Evolutionary conservation across 2,329 filamentous ascomycete genomes (phyloP).

Genomic region (Mycosphaerella sp.): DNA sequence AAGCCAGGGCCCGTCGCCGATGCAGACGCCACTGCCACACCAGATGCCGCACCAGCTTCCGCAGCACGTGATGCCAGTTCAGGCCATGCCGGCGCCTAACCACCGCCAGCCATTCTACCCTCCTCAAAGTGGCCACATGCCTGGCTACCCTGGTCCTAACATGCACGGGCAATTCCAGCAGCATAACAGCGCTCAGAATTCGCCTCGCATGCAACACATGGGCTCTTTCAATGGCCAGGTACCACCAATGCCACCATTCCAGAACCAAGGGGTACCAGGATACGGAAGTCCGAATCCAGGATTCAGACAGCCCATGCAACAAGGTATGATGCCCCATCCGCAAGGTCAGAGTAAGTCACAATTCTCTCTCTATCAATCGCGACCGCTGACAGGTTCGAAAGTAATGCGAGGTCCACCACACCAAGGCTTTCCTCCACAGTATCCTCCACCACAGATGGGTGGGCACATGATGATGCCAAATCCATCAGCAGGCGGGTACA

Average conservation of each 20-base stretch:
- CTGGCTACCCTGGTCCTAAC: conserved; percentile 29
- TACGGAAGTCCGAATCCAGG: conserved; percentile 63
- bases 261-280: conserved; percentile 62
- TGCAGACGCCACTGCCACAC: conserved; percentile 54
- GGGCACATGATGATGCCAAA: conserved; percentile 74
- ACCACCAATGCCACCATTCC: conserved; percentile 49
- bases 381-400: conserved; percentile 63
- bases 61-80: conserved; percentile 63
- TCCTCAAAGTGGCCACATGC: conserved; percentile 64
- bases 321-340: conserved; percentile 23
- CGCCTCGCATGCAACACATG: conserved; percentile 65
- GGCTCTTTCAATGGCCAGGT: conserved; percentile 49
- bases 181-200: conserved; percentile 69
- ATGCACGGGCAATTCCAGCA: conserved; percentile 7
- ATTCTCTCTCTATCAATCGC: conserved; percentile 28
- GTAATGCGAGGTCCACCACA: conserved; percentile 34
- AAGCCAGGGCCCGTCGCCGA: conserved; percentile 53
- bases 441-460: conserved; percentile 49
- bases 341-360: conserved; percentile 24
- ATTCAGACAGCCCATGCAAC: conserved; percentile 25
- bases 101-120: conserved; percentile 73
- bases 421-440: conserved; percentile 20
- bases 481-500: conserved; percentile 64
- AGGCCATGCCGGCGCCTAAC: conserved; percentile 62
- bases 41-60: conserved; percentile 75